phyloP scores from a whole-genome alignment of 441 rosid species.

The Pelargonium fulgidum region DNA sequence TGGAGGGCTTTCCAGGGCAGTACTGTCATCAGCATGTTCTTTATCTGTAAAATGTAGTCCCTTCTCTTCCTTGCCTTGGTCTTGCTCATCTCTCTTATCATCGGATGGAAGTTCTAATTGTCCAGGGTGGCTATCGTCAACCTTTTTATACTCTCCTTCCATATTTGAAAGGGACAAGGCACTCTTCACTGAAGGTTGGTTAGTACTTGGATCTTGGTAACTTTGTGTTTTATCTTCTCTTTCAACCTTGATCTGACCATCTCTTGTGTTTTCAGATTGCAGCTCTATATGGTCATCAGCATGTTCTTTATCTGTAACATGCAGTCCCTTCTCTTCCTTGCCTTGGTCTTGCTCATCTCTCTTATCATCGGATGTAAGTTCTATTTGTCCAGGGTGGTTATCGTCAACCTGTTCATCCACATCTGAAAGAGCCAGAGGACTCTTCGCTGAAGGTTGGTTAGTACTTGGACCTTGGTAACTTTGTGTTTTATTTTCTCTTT shows the following conservation, averaged over 20 bases:
- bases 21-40: conserved; percentile 7
- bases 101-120: conserved; percentile 19
- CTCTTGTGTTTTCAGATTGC: not conserved
- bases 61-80: conserved; percentile 23
- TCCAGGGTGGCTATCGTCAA: conserved; percentile 18
- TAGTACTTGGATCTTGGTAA: not conserved
- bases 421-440: no score
- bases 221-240: not conserved
- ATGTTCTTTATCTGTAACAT: not conserved
- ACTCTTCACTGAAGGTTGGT: not conserved
- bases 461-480: not conserved
- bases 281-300: not conserved
- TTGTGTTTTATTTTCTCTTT: not conserved
- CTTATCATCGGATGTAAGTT: no score
- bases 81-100: conserved; percentile 17
- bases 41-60: conserved; percentile 17
- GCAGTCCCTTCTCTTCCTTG: no score
- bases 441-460: not conserved
- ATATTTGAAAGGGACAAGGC: not conserved
- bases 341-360: no score
- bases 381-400: no score
- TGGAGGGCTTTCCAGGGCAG: conserved; percentile 10
- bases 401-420: no score
- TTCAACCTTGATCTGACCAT: not conserved
- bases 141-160: not conserved